Base-by-base conservation (phyloP, 768 basidiomycete species). In the Trametes maxima region DNA sequence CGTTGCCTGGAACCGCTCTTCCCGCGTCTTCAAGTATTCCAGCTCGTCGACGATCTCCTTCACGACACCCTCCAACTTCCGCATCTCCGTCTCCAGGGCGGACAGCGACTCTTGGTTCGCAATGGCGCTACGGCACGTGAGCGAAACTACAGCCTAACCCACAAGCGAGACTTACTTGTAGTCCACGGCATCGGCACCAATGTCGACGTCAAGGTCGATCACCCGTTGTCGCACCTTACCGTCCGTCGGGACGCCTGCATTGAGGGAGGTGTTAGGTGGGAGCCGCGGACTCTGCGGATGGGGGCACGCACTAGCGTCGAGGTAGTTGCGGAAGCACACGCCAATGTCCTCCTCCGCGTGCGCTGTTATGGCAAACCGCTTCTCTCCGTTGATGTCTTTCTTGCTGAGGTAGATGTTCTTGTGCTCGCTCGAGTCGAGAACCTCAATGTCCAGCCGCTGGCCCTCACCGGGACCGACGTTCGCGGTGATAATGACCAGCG, bases 51-150 rank as follows among this genome's bases (percentile, higher is more conserved):
- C 86, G 54, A 99, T 87, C 77, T 98, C 97, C 73, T 95, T 93
- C 37, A 95, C 90, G 14, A 98, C 74, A 0, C 94, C 95, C 73
- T 99, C 97, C 2, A 99, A 81, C 70, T 98, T 98, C 42, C 95
- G 86, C 95, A 98, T 98, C 75, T 98, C 97, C 0, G 94, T 95
- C 76, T 99, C 97, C 19, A 99, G 84, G 0, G 90, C 91, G 6
- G 94, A 97, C 0, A 98, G 80, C 0, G 93, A 95, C 73, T 99
- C 97, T 73, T 98, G 95, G 77, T 97, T 98, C 11, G 97, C 97
- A 73, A 98, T 99, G 24, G 97, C 97, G 68, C 95, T 97, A 70
- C 1, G 17, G 19, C 3, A 61, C 24, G 39, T 40, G 5, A 47
- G 21, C 57, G 64, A 44, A 13, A 54, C 21, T 35, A 17, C 48